These are phyloP conservation scores for Aspergillus panamensis DNA, from an alignment of 495 filamentous ascomycete genomes.

Conservation along the genomic window DNA sequence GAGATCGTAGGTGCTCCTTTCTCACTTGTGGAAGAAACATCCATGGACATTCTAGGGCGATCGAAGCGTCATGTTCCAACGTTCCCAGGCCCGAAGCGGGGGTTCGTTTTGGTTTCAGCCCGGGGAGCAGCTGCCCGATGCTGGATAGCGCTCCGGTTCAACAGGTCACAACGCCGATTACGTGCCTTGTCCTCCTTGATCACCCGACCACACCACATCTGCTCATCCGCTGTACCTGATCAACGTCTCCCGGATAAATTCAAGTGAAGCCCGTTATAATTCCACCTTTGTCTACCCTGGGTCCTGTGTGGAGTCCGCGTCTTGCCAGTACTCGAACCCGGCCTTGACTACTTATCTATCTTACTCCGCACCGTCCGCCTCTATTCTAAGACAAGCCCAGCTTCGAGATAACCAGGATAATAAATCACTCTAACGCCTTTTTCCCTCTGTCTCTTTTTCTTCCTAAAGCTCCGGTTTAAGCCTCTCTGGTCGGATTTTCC, in stretches of 20 bases:
- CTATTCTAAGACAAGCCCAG: background rate
- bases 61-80: background rate
- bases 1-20: background rate
- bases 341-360: constrained; percentile 13
- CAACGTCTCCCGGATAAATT: background rate
- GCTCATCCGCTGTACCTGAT: background rate
- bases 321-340: background rate
- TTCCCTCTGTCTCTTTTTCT: background rate
- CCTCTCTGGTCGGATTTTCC: background rate
- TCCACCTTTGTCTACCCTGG: background rate
- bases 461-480: background rate
- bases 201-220: constrained; percentile 13
- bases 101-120: background rate
- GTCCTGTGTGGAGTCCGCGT: background rate
- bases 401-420: constrained; percentile 3
- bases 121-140: constrained; percentile 8
- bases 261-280: background rate
- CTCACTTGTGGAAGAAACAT: background rate
- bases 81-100: background rate
- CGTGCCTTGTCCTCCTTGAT: constrained; percentile 6
- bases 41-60: background rate
- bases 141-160: background rate
- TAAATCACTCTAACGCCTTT: background rate
- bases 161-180: constrained; percentile 5
- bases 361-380: constrained; percentile 6